These are phyloP conservation scores for Fraxinus excelsior DNA, from an alignment of 257 asterid species.

Conservation along the genomic window DNA sequence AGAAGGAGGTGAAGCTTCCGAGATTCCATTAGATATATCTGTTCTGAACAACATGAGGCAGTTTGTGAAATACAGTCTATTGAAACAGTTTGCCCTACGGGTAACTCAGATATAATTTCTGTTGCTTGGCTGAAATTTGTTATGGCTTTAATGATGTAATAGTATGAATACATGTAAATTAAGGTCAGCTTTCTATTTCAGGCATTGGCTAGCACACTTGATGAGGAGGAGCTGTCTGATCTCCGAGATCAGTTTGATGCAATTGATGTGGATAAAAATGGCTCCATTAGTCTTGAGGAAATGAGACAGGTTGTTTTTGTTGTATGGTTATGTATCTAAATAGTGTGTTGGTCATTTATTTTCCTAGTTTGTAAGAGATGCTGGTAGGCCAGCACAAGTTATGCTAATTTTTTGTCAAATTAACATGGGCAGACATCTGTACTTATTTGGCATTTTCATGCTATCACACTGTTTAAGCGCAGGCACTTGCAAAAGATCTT, in stretches of 20 bases:
- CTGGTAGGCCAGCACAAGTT: not conserved
- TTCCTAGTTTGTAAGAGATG: constrained; percentile 1
- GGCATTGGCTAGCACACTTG: constrained; percentile 97
- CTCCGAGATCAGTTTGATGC: constrained; percentile 94
- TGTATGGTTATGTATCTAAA: not conserved
- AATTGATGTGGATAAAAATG: constrained; percentile 93
- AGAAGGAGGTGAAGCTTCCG: constrained; percentile 99
- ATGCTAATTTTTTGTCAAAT: not conserved
- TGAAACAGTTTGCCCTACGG: constrained; percentile 97
- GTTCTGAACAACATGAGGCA: constrained; percentile 89
- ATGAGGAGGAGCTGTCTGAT: constrained; percentile 85
- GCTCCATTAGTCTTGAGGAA: constrained; percentile 94
- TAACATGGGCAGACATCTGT: not conserved
- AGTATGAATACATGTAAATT: not conserved
- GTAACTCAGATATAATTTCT: constrained; percentile 38
- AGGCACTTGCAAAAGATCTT: constrained; percentile 97
- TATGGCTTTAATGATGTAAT: not conserved
- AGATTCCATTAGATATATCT: constrained; percentile 95
- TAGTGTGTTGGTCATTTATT: not conserved
- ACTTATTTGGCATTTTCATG: not conserved
- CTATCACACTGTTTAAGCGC: constrained; percentile 18
- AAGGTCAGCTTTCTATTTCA: constrained; percentile 29
- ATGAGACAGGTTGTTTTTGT: constrained; percentile 81
- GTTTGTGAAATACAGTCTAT: constrained; percentile 83
- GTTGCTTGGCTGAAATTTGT: constrained; percentile 12